Conservation (phyloP, 129 eudicot species). For the Saussurea involucrata region DNA sequence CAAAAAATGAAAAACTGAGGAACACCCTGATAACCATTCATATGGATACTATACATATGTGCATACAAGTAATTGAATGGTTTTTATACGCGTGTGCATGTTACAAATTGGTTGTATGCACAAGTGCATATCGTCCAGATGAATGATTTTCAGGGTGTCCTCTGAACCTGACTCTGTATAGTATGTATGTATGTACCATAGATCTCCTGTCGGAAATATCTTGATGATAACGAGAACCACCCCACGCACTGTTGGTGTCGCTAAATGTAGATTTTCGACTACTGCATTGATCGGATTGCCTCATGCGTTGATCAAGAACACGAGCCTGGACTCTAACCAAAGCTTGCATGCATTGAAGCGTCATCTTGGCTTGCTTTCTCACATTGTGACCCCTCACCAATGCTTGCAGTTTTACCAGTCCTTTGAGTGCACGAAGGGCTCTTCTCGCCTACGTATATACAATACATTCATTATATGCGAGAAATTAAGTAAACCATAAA, state of each 20-base stretch:
- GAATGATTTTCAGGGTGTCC: too few species aligned
- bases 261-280: conserved; percentile 64
- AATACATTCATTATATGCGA: not conserved
- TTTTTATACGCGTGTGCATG: too few species aligned
- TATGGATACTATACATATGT: too few species aligned
- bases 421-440: conserved; percentile 77
- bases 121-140: too few species aligned
- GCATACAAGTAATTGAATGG: too few species aligned
- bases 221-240: conserved; percentile 56
- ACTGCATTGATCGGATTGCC: conserved; percentile 48
- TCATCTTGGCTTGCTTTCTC: conserved; percentile 79
- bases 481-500: not conserved
- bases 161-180: too few species aligned
- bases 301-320: conserved; percentile 68
- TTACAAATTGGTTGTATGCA: too few species aligned
- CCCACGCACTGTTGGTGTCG: conserved; percentile 55
- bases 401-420: conserved; percentile 84
- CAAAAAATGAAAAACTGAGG: too few species aligned
- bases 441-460: conserved; percentile 59
- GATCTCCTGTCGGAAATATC: conserved; percentile 61
- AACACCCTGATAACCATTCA: too few species aligned
- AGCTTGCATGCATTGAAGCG: conserved; percentile 86
- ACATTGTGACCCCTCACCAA: conserved; percentile 81
- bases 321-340: conserved; percentile 72
- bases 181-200: conserved; percentile 27